phyloP scores from a whole-genome alignment of 768 basidiomycete species.

The Kwoniella bestiolae region DNA sequence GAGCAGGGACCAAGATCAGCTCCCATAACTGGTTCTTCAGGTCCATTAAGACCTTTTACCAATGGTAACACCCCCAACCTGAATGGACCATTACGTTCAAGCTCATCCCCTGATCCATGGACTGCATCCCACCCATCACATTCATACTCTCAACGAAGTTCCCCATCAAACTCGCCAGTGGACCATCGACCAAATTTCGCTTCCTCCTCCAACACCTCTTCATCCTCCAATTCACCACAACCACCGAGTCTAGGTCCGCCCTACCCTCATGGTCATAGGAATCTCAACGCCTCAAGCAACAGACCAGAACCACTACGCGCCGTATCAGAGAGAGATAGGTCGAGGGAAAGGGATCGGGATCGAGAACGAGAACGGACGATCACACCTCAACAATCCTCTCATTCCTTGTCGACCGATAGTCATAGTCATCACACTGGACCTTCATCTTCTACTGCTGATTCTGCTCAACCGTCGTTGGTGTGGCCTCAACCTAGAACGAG shows the following conservation, averaged over 20 bases:
- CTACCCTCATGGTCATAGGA: background rate
- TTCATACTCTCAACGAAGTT: slow-evolving; percentile 8
- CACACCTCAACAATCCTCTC: slow-evolving; percentile 16
- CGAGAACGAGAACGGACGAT: slow-evolving; percentile 19
- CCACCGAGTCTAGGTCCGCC: slow-evolving; percentile 17
- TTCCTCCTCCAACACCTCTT: slow-evolving; percentile 9
- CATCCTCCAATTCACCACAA: slow-evolving; percentile 9
- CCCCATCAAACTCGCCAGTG: slow-evolving; percentile 38
- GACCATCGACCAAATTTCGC: slow-evolving; percentile 33
- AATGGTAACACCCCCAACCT: slow-evolving; percentile 12
- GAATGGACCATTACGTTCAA: slow-evolving; percentile 34
- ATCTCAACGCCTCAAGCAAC: background rate
- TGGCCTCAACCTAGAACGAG: slow-evolving; percentile 24
- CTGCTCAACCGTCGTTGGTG: slow-evolving; percentile 14
- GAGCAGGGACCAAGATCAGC: slow-evolving; percentile 34
- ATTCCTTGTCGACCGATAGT: slow-evolving; percentile 12
- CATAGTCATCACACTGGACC: slow-evolving; percentile 2
- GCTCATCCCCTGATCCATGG: slow-evolving; percentile 44
- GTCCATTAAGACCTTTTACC: slow-evolving; percentile 22
- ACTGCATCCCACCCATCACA: slow-evolving; percentile 14
- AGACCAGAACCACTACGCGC: slow-evolving; percentile 10
- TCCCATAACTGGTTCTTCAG: slow-evolving; percentile 21
- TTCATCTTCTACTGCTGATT: background rate
- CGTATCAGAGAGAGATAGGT: slow-evolving; percentile 8
- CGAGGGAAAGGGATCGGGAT: slow-evolving; percentile 6